Evolutionary conservation across 2,329 filamentous ascomycete genomes (phyloP), one percentile per base, ranked within the genome.

Genomic region (Pezicula carpinea): DNA sequence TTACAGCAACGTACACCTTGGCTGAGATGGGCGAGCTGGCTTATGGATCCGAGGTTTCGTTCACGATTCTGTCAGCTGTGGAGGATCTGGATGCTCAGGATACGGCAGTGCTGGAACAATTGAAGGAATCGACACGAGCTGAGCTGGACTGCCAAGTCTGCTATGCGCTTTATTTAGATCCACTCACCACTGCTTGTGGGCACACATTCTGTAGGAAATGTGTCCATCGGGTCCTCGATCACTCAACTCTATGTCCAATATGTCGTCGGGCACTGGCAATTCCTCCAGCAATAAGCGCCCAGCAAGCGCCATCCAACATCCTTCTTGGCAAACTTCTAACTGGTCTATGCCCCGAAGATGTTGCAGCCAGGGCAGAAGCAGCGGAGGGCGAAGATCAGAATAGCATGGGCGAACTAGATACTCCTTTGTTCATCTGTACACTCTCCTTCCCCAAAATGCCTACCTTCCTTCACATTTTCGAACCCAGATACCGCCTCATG

Each of bases 81-180:
- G 19, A 22, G 39, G 55, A 57, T 7, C 40, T 46, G 5, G 54
- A 59, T 21, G 36, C 32, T 6, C 50, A 75, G 17, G 80, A 86
- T 50, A 54, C 60, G 4, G 64, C 59, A 7, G 59, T 83, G 7
- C 66, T 90, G 22, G 68, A 74, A 21, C 73, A 72, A 29, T 62
- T 93, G 13, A 80, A 81, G 56, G 77, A 85, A 21, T 70, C 73
- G 1, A 73, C 80, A 3, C 79, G 83, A 50, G 72, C 74, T 14
- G 89, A 95, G 62, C 72, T 95, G 60, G 89, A 96, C 59, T 96
- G 91, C 56, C 88, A 93, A 58, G 82, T 96, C 49, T 96, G 91
- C 67, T 95, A 92, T 64, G 79, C 82, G 34, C 66, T 95, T 18
- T 86, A 92, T 63, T 71, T 89, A 50, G 87, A 95, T 51, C 89